Conservation (phyloP, 352 stramenopile species). For the Plasmopara muralis region DNA sequence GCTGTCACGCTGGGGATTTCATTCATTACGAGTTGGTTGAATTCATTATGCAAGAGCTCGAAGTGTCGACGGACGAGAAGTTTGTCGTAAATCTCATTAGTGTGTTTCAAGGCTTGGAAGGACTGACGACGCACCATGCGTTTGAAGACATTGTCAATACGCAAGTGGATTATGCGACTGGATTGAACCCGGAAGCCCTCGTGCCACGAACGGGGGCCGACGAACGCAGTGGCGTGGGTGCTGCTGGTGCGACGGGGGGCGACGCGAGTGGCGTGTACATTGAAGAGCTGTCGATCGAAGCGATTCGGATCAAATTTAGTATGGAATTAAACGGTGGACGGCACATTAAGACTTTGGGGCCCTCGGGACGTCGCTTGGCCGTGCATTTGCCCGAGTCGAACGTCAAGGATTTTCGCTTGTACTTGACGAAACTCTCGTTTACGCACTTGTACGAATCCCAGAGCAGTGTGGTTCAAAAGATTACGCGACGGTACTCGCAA, state of each 20-base stretch:
- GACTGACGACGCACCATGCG: slow-evolving; percentile 55
- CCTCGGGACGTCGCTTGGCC: slow-evolving; percentile 58
- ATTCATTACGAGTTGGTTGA: slow-evolving; percentile 83
- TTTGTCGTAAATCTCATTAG: slow-evolving; percentile 87
- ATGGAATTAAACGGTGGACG: slow-evolving; percentile 82
- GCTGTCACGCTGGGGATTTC: slow-evolving; percentile 68
- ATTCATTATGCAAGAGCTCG: slow-evolving; percentile 83
- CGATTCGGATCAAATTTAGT: slow-evolving; percentile 79
- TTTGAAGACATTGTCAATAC: slow-evolving; percentile 83
- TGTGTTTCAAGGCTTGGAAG: slow-evolving; percentile 82
- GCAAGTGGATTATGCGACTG: slow-evolving; percentile 52
- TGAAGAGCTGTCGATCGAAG: slow-evolving; percentile 79
- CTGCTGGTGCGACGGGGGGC: slow-evolving; percentile 11
- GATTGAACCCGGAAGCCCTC: slow-evolving; percentile 15
- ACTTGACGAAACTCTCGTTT: slow-evolving; percentile 78
- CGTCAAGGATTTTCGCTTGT: slow-evolving; percentile 83
- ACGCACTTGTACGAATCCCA: slow-evolving; percentile 80
- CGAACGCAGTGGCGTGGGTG: slow-evolving; percentile 15
- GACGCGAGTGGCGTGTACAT: slow-evolving; percentile 75
- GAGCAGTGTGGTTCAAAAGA: slow-evolving; percentile 61
- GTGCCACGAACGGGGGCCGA: slow-evolving; percentile 17
- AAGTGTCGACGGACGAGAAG: slow-evolving; percentile 86
- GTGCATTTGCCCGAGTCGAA: slow-evolving; percentile 86
- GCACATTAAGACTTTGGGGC: slow-evolving; percentile 79
- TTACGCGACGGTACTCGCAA: slow-evolving; percentile 77